Evolutionary conservation across 257 asterid species (phyloP).

Genomic region (Primulina eburnea): DNA sequence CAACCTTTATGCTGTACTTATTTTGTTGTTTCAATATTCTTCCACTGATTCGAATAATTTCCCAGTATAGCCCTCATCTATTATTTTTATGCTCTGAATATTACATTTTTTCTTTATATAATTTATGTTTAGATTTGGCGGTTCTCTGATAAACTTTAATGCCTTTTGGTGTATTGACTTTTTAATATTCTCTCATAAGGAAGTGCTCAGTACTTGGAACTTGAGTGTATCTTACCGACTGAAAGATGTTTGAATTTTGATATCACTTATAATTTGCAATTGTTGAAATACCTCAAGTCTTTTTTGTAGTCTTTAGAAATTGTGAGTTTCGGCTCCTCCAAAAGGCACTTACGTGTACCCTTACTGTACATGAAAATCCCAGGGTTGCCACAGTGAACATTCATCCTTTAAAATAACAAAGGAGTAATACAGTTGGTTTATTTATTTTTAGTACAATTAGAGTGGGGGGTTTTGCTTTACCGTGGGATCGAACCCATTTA

Average conservation of each 20-base stretch:
- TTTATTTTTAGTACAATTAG: no score
- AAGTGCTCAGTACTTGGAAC: neutral
- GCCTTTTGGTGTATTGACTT: neutral
- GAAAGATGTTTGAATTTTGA: neutral
- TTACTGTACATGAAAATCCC: neutral
- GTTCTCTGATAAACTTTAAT: neutral
- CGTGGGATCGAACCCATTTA: no score
- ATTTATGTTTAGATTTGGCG: neutral
- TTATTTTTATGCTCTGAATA: no score
- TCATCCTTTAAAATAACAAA: neutral
- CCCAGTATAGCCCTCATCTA: neutral
- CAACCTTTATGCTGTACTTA: slow-evolving; percentile 26
- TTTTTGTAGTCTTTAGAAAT: neutral
- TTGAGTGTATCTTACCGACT: neutral
- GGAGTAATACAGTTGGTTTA: neutral
- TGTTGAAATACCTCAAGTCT: neutral
- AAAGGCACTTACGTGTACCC: neutral
- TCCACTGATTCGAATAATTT: neutral
- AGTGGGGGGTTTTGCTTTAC: no score
- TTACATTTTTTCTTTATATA: neutral
- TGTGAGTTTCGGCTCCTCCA: neutral
- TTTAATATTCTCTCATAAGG: no score
- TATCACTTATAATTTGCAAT: neutral
- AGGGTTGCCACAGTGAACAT: neutral
- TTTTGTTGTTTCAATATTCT: neutral